Conservation (phyloP, 192 early-diverging fungal genomes). For the Phlyctochytrium bullatum region DNA sequence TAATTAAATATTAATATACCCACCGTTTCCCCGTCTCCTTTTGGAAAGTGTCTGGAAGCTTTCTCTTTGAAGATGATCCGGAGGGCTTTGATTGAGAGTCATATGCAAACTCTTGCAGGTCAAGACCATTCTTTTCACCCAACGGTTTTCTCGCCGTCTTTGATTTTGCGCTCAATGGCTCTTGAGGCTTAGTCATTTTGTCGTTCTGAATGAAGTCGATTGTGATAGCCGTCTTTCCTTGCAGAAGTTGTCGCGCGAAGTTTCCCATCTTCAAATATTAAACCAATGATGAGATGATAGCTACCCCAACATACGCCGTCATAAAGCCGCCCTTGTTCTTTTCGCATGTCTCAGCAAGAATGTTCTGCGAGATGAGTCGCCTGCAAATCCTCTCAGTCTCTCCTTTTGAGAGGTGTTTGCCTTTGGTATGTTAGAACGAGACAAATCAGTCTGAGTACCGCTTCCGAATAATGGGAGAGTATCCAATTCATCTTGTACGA, state of each 20-base stretch:
- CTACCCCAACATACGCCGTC: background rate
- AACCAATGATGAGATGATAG: background rate
- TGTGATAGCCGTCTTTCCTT: background rate
- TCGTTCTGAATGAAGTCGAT: background rate
- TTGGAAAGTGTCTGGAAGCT: too few species aligned
- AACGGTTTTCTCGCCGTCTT: too few species aligned
- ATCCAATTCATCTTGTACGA: slow-evolving; percentile 53
- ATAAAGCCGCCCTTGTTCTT: background rate
- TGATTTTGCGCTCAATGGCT: too few species aligned
- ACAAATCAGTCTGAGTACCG: slow-evolving; percentile 31
- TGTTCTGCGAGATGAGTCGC: background rate
- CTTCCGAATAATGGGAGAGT: slow-evolving; percentile 53
- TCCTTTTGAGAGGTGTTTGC: background rate
- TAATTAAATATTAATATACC: too few species aligned
- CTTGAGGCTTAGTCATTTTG: too few species aligned
- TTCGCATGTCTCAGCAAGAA: background rate
- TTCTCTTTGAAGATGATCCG: too few species aligned
- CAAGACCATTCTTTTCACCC: too few species aligned
- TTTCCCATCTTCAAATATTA: background rate
- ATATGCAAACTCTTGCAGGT: too few species aligned
- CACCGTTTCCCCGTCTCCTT: too few species aligned
- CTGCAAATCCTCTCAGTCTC: background rate
- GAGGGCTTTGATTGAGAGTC: too few species aligned
- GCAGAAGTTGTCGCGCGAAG: background rate
- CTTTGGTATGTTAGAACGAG: background rate